Conservation (phyloP, 1,139 yeast genomes). For the Yamadazyma taylorii region DNA sequence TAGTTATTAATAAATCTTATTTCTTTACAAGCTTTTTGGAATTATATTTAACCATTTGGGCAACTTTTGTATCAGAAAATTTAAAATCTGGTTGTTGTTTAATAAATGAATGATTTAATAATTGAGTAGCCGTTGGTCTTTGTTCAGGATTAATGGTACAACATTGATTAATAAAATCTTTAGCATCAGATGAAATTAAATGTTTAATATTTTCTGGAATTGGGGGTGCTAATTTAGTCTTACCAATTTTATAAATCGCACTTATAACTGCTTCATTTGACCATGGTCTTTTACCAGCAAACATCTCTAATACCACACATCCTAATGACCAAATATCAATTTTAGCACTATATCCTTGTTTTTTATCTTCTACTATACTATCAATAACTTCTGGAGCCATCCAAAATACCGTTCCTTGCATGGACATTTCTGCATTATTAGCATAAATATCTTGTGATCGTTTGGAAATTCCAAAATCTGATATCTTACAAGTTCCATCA, state of each 20-base stretch:
- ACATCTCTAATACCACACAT: constrained; percentile 95
- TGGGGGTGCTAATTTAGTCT: constrained; percentile 83
- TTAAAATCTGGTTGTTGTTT: constrained; percentile 43
- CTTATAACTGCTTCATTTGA: constrained; percentile 76
- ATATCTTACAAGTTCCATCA: constrained; percentile 93
- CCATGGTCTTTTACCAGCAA: constrained; percentile 85
- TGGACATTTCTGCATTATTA: constrained; percentile 92
- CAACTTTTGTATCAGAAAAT: constrained; percentile 66
- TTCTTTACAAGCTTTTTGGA: constrained; percentile 22
- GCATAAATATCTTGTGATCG: constrained; percentile 83
- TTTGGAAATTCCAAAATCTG: constrained; percentile 96
- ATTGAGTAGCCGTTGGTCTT: constrained; percentile 82
- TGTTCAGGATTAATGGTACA: constrained; percentile 77
- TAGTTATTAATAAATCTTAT: not conserved
- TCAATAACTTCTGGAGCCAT: constrained; percentile 99
- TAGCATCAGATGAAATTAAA: constrained; percentile 61
- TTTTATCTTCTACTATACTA: constrained; percentile 69
- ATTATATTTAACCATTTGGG: constrained; percentile 40
- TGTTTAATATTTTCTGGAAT: constrained; percentile 77
- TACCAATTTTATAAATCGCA: constrained; percentile 75
- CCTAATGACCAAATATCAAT: constrained; percentile 93
- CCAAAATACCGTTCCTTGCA: constrained; percentile 99
- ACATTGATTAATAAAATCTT: constrained; percentile 71
- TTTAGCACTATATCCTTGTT: constrained; percentile 95
- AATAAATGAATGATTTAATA: constrained; percentile 67